Evolutionary conservation across 306 rosid species (phyloP).

Genomic region (Aeschynomene evenia): DNA sequence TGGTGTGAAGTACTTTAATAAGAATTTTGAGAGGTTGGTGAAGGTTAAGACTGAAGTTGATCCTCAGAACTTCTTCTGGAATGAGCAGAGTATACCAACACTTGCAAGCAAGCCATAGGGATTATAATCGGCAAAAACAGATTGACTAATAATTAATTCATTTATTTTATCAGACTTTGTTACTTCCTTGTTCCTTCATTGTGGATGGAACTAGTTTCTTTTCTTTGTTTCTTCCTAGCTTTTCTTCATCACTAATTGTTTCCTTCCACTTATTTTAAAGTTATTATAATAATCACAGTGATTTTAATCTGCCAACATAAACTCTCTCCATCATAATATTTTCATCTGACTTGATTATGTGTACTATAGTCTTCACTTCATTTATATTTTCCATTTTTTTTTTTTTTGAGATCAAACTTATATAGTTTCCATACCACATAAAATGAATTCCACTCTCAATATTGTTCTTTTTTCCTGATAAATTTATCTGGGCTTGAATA

Average conservation of each 20-base stretch:
- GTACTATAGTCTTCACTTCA: too few relatives aligned
- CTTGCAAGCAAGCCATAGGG: slow-evolving; percentile 39
- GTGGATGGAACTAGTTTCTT: not conserved
- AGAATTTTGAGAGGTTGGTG: slow-evolving; percentile 63
- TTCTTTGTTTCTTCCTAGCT: not conserved
- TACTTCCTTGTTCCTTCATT: not conserved
- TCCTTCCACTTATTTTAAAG: not conserved
- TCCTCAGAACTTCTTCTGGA: slow-evolving; percentile 68
- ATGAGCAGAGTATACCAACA: slow-evolving; percentile 71
- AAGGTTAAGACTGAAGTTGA: slow-evolving; percentile 61
- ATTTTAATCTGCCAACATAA: too few relatives aligned
- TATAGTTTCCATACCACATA: too few relatives aligned
- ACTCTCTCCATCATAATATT: too few relatives aligned
- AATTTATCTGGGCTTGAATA: too few relatives aligned
- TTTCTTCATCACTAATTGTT: not conserved
- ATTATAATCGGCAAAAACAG: not conserved
- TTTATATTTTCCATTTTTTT: too few relatives aligned
- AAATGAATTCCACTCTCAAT: too few relatives aligned
- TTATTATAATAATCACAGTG: too few relatives aligned
- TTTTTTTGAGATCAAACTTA: too few relatives aligned
- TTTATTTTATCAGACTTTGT: not conserved
- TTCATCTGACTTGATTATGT: too few relatives aligned
- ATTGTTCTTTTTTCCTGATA: too few relatives aligned
- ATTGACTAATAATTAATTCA: not conserved
- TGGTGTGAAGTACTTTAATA: slow-evolving; percentile 58